phyloP scores from a whole-genome alignment of 1,139 yeast species.

The Sugiyamaella paludigena region DNA sequence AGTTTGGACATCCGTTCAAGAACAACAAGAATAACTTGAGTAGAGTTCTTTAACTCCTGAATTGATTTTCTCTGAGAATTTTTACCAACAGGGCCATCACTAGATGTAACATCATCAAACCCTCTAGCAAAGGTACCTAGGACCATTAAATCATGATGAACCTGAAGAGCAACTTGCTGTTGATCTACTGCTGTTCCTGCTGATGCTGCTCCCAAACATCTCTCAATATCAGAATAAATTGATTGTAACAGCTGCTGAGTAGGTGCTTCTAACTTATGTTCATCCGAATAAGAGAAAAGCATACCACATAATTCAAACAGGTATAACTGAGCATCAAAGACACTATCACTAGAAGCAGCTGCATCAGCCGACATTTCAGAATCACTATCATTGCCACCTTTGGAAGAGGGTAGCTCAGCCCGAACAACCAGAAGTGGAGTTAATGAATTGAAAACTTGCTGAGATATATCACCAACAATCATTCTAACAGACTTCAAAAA shows the following conservation, averaged over 20 bases:
- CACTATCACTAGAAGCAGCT: slow-evolving; percentile 56
- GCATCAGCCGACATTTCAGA: slow-evolving; percentile 36
- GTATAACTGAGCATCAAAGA: slow-evolving; percentile 75
- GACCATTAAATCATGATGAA: slow-evolving; percentile 85
- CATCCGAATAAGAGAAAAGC: slow-evolving; percentile 33
- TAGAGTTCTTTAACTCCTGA: slow-evolving; percentile 62
- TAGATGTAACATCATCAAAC: slow-evolving; percentile 46
- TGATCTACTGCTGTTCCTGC: slow-evolving; percentile 9
- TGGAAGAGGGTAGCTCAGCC: slow-evolving; percentile 51
- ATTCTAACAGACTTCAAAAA: slow-evolving; percentile 78
- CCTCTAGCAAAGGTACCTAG: slow-evolving; percentile 90
- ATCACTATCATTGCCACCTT: slow-evolving; percentile 41
- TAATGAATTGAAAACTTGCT: slow-evolving; percentile 50
- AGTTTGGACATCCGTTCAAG: slow-evolving; percentile 68
- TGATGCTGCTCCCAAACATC: slow-evolving; percentile 36
- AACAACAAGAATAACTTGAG: slow-evolving; percentile 81
- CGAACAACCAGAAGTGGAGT: slow-evolving; percentile 55
- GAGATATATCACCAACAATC: slow-evolving; percentile 47
- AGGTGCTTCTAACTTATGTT: slow-evolving; percentile 33
- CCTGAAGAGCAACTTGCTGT: slow-evolving; percentile 57
- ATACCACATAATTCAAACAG: slow-evolving; percentile 61
- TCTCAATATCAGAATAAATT: slow-evolving; percentile 71
- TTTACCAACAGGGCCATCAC: slow-evolving; percentile 16
- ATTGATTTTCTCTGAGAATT: slow-evolving; percentile 32
- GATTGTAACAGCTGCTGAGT: slow-evolving; percentile 61